Conservation (phyloP, 2,329 filamentous ascomycete species). For the Drechslera avenae region DNA sequence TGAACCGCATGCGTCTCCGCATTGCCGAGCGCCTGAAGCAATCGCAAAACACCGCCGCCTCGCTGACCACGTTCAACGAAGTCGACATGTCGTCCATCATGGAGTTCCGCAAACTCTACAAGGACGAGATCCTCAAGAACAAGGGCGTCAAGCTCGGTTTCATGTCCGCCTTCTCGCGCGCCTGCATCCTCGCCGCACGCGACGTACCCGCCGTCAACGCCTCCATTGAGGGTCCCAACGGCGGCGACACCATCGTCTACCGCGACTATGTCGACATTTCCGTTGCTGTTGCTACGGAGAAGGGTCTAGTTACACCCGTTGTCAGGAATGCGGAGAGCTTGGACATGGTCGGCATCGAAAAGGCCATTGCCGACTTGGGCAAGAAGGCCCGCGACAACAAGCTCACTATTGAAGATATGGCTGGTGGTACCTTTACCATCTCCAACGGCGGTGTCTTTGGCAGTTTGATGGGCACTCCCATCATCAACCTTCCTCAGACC, state of each 20-base stretch:
- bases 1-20: constrained; percentile 98
- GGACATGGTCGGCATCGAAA: constrained; percentile 88
- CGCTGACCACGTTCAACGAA: constrained; percentile 97
- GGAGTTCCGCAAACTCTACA: constrained; percentile 97
- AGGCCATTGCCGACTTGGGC: constrained; percentile 88
- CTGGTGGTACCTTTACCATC: constrained; percentile 96
- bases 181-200: constrained; percentile 88
- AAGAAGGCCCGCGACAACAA: constrained; percentile 98
- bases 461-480: constrained; percentile 95
- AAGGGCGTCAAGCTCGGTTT: constrained; percentile 98
- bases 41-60: constrained; percentile 97
- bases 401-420: constrained; percentile 99
- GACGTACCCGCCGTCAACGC: constrained; percentile 95
- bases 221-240: constrained; percentile 92
- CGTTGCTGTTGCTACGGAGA: constrained; percentile 95
- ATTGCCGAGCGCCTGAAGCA: constrained; percentile 99
- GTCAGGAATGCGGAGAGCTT: constrained; percentile 90
- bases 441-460: constrained; percentile 97
- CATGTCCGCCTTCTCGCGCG: constrained; percentile 96
- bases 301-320: constrained; percentile 94
- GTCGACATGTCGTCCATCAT: constrained; percentile 98
- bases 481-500: constrained; percentile 96
- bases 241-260: constrained; percentile 97
- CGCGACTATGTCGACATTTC: constrained; percentile 97
- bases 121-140: constrained; percentile 94